Evolutionary conservation across 2,329 filamentous ascomycete species (phyloP).

Genomic region (Lachnellula cervina): DNA sequence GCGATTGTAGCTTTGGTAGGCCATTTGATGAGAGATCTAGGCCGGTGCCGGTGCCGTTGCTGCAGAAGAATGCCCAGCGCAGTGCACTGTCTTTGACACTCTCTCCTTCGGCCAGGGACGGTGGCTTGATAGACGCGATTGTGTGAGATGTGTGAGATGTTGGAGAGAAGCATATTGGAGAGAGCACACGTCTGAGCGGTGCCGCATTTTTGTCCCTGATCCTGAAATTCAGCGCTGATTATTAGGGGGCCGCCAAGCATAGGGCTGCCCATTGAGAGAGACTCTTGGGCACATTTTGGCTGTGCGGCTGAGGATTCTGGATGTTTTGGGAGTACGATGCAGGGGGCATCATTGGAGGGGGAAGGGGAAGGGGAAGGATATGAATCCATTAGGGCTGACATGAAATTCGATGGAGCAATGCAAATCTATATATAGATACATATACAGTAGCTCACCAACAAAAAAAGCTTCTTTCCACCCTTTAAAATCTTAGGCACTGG

Average conservation of each 20-base stretch:
- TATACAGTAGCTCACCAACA: too few species aligned
- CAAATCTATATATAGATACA: too few species aligned
- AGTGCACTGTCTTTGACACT: neutral
- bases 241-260: conserved; percentile 5
- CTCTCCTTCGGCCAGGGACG: neutral
- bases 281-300: neutral
- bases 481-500: too few species aligned
- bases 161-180: neutral
- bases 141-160: too few species aligned
- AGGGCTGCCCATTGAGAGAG: conserved; percentile 13
- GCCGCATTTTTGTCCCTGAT: neutral
- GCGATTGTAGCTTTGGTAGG: conserved; percentile 10
- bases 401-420: too few species aligned
- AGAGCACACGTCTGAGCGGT: neutral
- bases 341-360: too few species aligned
- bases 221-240: conserved; percentile 20
- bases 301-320: conserved; percentile 2
- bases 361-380: too few species aligned
- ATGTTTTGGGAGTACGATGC: too few species aligned
- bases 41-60: too few species aligned
- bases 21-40: neutral
- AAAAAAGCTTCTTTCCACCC: too few species aligned
- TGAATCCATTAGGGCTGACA: neutral
- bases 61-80: neutral
- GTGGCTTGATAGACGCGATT: neutral